Percentiles rank a stretch among this genome's conserved stretches.
phyloP scores from a whole-genome alignment of 2,329 filamentous ascomycete genomes.

The Fusarium kyushuense region DNA sequence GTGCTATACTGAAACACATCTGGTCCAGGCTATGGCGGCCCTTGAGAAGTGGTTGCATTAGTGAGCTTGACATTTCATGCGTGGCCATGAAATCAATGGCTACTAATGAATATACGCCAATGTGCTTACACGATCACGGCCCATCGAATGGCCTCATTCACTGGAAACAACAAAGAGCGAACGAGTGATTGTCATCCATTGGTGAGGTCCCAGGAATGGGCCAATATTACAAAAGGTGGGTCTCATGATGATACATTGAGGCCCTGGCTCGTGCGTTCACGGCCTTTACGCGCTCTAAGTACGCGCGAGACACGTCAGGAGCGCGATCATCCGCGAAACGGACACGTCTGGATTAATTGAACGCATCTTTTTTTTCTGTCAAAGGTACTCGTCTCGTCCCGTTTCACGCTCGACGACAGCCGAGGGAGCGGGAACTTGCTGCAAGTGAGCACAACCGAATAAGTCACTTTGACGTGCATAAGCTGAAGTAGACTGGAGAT shows the following conservation, averaged over 20 bases:
- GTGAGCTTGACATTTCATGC: constrained; percentile 27
- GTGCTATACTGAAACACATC: constrained; percentile 23
- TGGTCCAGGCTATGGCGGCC: constrained; percentile 23
- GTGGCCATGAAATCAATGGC: constrained; percentile 24
- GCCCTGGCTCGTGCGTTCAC: constrained; percentile 39
- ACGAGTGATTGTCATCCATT: neutral
- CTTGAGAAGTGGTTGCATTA: constrained; percentile 43
- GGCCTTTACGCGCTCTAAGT: constrained; percentile 43
- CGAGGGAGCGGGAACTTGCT: constrained; percentile 27
- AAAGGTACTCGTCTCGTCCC: neutral
- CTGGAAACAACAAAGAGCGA: constrained; percentile 10
- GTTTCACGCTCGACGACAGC: constrained; percentile 25
- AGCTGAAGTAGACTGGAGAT: constrained; percentile 4
- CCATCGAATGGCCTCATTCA: constrained; percentile 14
- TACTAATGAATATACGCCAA: constrained; percentile 5
- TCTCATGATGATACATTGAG: constrained; percentile 8
- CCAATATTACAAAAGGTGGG: constrained; percentile 9
- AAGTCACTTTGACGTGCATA: constrained; percentile 44
- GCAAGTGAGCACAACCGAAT: constrained; percentile 42
- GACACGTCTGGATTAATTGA: constrained; percentile 58
- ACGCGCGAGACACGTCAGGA: constrained; percentile 47
- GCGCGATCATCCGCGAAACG: constrained; percentile 59
- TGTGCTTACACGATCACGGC: constrained; percentile 8
- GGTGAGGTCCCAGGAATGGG: constrained; percentile 17
- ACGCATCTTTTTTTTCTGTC: constrained; percentile 38